Conservation (phyloP, 179 eudicot genomes). For the Nepenthes alata region DNA sequence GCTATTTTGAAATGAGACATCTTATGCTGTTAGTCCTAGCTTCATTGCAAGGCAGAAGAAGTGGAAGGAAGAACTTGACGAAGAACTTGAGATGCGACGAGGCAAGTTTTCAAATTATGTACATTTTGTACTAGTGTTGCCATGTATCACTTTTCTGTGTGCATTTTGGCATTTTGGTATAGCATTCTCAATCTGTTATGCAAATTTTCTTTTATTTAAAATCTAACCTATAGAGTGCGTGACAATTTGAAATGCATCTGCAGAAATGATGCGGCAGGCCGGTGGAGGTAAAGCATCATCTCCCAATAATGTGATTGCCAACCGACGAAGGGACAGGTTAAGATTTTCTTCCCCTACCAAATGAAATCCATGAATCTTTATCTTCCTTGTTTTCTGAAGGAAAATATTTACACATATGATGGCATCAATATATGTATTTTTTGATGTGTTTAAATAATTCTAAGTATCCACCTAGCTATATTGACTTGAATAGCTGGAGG, state of each 20-base stretch:
- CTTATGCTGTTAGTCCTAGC: slow-evolving; percentile 25
- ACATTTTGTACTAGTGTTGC: too few relatives aligned
- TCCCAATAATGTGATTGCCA: slow-evolving; percentile 44
- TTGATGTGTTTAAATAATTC: slow-evolving; percentile 9
- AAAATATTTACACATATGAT: slow-evolving; percentile 1
- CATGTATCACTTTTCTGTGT: too few relatives aligned
- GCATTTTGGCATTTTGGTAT: too few relatives aligned
- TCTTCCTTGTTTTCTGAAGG: slow-evolving; percentile 9
- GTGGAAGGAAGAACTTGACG: slow-evolving; percentile 84
- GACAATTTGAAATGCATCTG: not conserved
- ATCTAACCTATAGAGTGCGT: not conserved
- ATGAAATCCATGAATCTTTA: slow-evolving; percentile 17
- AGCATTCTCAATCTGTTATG: too few relatives aligned
- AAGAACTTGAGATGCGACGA: slow-evolving; percentile 72
- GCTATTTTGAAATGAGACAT: not conserved
- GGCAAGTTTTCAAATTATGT: slow-evolving; percentile 23
- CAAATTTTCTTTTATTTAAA: too few relatives aligned
- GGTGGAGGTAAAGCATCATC: slow-evolving; percentile 62
- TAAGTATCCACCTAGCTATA: slow-evolving; percentile 15
- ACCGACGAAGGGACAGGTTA: slow-evolving; percentile 43
- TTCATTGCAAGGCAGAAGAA: slow-evolving; percentile 48
- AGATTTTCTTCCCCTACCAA: slow-evolving; percentile 43
- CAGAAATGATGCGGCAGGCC: slow-evolving; percentile 64
- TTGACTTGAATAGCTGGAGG: slow-evolving; percentile 16
- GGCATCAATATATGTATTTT: slow-evolving; percentile 17